Evolutionary conservation across 2,329 filamentous ascomycete species (phyloP).

Genomic region (Talaromyces sp.): DNA sequence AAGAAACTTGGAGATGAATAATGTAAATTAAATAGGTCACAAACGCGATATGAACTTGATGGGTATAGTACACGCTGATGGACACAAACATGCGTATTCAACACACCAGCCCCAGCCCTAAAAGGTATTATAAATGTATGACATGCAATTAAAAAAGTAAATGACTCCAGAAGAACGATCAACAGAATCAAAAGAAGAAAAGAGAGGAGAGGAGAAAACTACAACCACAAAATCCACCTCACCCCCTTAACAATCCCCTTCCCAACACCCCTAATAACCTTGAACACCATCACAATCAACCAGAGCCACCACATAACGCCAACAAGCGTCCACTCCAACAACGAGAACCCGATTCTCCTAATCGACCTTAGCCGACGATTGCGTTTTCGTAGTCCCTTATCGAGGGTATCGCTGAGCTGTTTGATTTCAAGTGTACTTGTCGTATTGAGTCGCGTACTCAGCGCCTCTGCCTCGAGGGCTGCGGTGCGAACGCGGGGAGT

Average conservation of each 20-base stretch:
- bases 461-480: slow-evolving; percentile 75
- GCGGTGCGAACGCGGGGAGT: slow-evolving; percentile 62
- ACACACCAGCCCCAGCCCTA: neutral
- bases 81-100: neutral
- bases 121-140: neutral
- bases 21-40: neutral
- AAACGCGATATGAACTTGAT: neutral
- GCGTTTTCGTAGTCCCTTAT: slow-evolving; percentile 65
- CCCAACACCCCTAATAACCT: slow-evolving; percentile 62
- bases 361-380: slow-evolving; percentile 73
- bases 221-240: slow-evolving; percentile 84
- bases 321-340: slow-evolving; percentile 83
- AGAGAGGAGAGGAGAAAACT: slow-evolving; percentile 22
- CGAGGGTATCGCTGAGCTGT: slow-evolving; percentile 72
- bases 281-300: slow-evolving; percentile 76
- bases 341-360: slow-evolving; percentile 71
- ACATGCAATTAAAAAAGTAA: neutral
- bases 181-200: neutral
- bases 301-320: slow-evolving; percentile 93
- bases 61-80: neutral
- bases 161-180: neutral
- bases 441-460: slow-evolving; percentile 71
- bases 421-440: slow-evolving; percentile 78
- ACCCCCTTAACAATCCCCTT: slow-evolving; percentile 58
- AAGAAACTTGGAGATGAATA: too few relatives aligned